Conservation (phyloP, 495 filamentous ascomycete genomes). For the Hyphodiscus hymeniophilus region DNA sequence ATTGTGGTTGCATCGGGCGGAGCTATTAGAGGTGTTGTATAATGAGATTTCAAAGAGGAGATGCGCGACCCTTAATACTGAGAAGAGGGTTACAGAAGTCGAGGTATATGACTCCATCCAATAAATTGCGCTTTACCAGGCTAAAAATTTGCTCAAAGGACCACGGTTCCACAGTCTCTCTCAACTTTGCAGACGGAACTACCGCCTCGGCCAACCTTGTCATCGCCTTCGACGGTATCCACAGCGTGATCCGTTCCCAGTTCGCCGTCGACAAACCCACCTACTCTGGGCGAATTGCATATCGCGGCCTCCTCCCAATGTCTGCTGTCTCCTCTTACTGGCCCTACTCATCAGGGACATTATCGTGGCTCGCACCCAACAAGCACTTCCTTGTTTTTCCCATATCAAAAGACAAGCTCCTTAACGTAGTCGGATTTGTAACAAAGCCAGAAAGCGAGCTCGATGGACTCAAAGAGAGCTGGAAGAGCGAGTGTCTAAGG, state of each 20-base stretch:
- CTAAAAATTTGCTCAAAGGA: no score
- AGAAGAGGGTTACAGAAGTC: conserved; percentile 16
- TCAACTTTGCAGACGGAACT: conserved; percentile 26
- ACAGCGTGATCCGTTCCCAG: conserved; percentile 6
- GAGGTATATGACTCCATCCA: not conserved
- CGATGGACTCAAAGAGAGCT: conserved; percentile 26
- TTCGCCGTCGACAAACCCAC: conserved; percentile 10
- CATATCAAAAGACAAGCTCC: conserved; percentile 23
- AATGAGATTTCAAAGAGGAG: conserved; percentile 19
- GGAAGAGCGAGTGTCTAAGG: conserved; percentile 26
- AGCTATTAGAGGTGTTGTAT: conserved; percentile 24
- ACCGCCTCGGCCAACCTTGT: conserved; percentile 21
- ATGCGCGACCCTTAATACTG: conserved; percentile 25
- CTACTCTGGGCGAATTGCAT: conserved; percentile 11
- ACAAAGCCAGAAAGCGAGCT: conserved; percentile 17
- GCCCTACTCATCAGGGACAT: conserved; percentile 23
- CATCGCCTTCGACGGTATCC: conserved; percentile 16
- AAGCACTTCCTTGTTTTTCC: conserved; percentile 25
- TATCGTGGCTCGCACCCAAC: conserved; percentile 19
- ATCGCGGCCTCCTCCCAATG: conserved; percentile 21
- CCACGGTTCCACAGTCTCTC: not conserved
- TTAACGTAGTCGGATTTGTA: conserved; percentile 24
- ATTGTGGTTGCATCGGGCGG: conserved; percentile 24
- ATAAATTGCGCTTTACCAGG: not conserved
- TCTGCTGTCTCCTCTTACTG: conserved; percentile 16